Percentiles rank a stretch among this genome's conserved stretches.
Evolutionary conservation across 495 filamentous ascomycete species (phyloP).

Genomic region (Lasiosphaeriaceae sp.): DNA sequence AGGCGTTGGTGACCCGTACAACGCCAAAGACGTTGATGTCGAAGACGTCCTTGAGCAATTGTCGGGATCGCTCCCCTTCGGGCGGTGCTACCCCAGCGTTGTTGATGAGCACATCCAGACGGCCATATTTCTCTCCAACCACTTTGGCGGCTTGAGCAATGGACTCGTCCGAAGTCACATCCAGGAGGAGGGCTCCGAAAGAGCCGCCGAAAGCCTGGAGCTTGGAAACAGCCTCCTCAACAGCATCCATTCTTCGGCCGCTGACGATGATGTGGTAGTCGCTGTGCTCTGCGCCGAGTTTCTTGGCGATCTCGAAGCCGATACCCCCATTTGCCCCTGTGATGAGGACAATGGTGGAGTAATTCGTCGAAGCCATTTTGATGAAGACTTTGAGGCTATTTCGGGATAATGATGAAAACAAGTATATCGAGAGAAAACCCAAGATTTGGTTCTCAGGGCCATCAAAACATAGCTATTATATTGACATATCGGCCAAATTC

Average conservation of each 20-base stretch:
- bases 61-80: background rate
- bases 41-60: constrained; percentile 24
- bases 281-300: constrained; percentile 30
- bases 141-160: constrained; percentile 38
- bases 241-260: constrained; percentile 16
- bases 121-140: constrained; percentile 35
- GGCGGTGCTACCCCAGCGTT: constrained; percentile 38
- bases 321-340: constrained; percentile 49
- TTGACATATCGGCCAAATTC: too few relatives aligned
- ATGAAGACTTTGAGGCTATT: too few relatives aligned
- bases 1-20: constrained; percentile 37
- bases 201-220: constrained; percentile 10
- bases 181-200: constrained; percentile 27
- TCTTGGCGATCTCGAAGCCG: constrained; percentile 39
- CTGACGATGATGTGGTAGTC: constrained; percentile 40
- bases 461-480: too few relatives aligned
- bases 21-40: constrained; percentile 42
- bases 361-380: constrained; percentile 7
- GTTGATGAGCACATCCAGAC: constrained; percentile 51
- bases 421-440: too few relatives aligned
- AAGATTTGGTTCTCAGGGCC: too few relatives aligned
- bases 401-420: too few relatives aligned
- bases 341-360: constrained; percentile 38
- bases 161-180: constrained; percentile 51
- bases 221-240: constrained; percentile 21